Evolutionary conservation across 1,139 yeast species (phyloP).

Genomic region (Yamadazyma oceani): DNA sequence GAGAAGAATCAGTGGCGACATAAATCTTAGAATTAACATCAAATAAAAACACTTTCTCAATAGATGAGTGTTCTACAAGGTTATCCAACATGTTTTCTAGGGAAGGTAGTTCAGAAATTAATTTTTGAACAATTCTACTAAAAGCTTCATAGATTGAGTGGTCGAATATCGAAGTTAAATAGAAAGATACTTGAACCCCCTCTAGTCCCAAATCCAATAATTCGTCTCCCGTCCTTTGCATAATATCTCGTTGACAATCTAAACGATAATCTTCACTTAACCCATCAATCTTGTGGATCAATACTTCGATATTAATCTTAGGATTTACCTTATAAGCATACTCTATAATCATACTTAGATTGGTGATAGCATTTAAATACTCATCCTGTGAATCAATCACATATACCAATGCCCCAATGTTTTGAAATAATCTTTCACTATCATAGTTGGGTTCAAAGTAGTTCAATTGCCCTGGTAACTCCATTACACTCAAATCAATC

Average conservation of each 20-base stretch:
- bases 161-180: slow-evolving; percentile 89
- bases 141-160: slow-evolving; percentile 96
- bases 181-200: slow-evolving; percentile 88
- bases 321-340: slow-evolving; percentile 88
- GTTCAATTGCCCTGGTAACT: slow-evolving; percentile 91
- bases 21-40: slow-evolving; percentile 93
- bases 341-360: slow-evolving; percentile 84
- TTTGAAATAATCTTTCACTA: slow-evolving; percentile 70
- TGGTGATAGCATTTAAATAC: slow-evolving; percentile 86
- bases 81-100: slow-evolving; percentile 87
- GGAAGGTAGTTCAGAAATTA: slow-evolving; percentile 85
- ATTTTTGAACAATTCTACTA: slow-evolving; percentile 86
- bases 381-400: slow-evolving; percentile 96
- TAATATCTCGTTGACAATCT: slow-evolving; percentile 94
- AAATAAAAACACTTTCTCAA: slow-evolving; percentile 89
- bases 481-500: slow-evolving; percentile 90
- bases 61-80: slow-evolving; percentile 82
- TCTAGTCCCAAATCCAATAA: slow-evolving; percentile 84
- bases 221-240: slow-evolving; percentile 95
- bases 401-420: slow-evolving; percentile 91
- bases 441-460: slow-evolving; percentile 85
- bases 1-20: slow-evolving; percentile 93
- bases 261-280: slow-evolving; percentile 88
- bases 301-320: slow-evolving; percentile 81
- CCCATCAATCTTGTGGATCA: slow-evolving; percentile 95